These are phyloP conservation scores for Nemania diffusa DNA, from an alignment of 2,329 filamentous ascomycete genomes.

Conservation along the genomic window DNA sequence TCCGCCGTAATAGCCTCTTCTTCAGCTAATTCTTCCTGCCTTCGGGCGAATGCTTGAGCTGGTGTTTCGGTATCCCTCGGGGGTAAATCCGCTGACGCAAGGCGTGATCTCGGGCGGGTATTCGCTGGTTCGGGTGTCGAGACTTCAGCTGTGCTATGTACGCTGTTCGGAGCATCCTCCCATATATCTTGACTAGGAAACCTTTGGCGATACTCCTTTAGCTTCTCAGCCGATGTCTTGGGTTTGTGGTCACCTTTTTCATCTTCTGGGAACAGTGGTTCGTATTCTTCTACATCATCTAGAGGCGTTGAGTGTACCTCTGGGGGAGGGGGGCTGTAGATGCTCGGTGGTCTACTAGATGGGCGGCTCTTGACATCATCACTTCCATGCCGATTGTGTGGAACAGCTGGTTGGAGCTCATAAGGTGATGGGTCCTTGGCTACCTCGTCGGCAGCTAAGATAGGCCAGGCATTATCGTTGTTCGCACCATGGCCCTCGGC, in stretches of 20 bases:
- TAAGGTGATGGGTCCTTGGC: conserved; percentile 76
- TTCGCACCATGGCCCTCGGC: conserved; percentile 66
- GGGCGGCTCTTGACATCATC: conserved; percentile 70
- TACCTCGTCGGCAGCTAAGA: conserved; percentile 89
- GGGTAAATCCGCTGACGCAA: conserved; percentile 50
- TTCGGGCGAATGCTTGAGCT: conserved; percentile 72
- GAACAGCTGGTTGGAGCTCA: conserved; percentile 81
- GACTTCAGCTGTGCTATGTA: conserved; percentile 82
- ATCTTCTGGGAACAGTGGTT: conserved; percentile 90
- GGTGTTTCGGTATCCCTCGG: conserved; percentile 62
- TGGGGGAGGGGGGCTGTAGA: conserved; percentile 66
- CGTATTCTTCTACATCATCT: conserved; percentile 92
- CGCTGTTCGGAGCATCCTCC: conserved; percentile 93
- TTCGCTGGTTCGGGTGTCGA: conserved; percentile 77
- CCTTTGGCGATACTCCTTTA: conserved; percentile 65
- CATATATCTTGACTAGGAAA: conserved; percentile 97
- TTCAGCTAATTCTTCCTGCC: conserved; percentile 73
- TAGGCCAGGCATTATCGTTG: conserved; percentile 76
- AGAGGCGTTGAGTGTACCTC: conserved; percentile 75
- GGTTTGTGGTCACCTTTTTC: conserved; percentile 59
- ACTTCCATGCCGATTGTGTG: conserved; percentile 73
- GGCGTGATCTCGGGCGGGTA: conserved; percentile 54
- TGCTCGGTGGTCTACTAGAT: conserved; percentile 70
- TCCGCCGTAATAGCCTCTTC: conserved; percentile 59
- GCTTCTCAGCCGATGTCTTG: conserved; percentile 55